Conservation (phyloP, 1,139 yeast genomes). For the Sugiyamaella pinicola region DNA sequence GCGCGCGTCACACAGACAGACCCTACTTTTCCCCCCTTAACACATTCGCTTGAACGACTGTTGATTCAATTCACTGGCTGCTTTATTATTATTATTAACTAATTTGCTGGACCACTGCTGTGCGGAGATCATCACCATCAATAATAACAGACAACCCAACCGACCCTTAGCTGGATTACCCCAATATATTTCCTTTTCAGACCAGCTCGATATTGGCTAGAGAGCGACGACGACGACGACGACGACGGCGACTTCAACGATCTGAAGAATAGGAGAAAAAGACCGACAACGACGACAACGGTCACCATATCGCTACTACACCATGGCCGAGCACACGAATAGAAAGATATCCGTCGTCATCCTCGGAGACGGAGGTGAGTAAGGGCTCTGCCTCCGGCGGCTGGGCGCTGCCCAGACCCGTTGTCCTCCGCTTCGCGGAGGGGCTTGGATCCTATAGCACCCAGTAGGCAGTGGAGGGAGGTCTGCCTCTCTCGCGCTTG, state of each 20-base stretch:
- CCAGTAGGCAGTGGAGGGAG: too few species aligned
- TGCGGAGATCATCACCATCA: not conserved
- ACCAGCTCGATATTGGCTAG: not conserved
- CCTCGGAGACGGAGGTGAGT: conserved; percentile 42
- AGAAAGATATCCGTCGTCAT: conserved; percentile 37
- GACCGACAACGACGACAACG: not conserved
- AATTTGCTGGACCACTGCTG: not conserved
- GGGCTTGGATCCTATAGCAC: too few species aligned
- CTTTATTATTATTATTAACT: not conserved
- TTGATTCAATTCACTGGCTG: too few species aligned
- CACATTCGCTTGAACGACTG: too few species aligned
- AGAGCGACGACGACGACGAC: not conserved
- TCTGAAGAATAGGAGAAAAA: too few species aligned
- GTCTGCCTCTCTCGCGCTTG: too few species aligned
- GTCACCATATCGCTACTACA: too few species aligned
- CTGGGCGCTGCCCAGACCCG: conserved; percentile 21
- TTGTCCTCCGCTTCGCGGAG: conserved; percentile 18
- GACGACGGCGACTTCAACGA: not conserved
- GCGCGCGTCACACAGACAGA: too few species aligned
- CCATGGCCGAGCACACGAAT: conserved; percentile 18
- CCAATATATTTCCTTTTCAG: not conserved
- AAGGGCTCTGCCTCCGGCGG: too few species aligned
- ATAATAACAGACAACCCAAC: not conserved
- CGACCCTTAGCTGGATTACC: not conserved
- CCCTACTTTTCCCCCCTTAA: too few species aligned